Conservation (phyloP, 371 early-diverging fungal species). For the Catenaria anguillulae region DNA sequence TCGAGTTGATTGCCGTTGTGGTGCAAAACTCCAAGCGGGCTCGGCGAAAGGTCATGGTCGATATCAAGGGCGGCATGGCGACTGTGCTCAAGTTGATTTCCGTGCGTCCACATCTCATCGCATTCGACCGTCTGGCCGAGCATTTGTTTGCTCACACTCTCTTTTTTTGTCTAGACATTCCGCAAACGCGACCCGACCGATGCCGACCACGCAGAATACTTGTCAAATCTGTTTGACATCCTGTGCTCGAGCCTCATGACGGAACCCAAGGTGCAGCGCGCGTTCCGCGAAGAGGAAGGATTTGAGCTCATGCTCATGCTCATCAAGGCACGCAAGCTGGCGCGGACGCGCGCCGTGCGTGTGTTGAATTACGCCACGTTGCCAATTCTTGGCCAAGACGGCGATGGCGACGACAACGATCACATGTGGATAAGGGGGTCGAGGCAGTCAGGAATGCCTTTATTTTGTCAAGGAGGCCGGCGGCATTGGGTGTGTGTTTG, state of each 20-base stretch:
- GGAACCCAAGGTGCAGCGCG: constrained; percentile 38
- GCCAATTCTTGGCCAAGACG: no score
- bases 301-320: constrained; percentile 81
- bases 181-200: constrained; percentile 35
- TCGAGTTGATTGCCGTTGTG: constrained; percentile 70
- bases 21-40: constrained; percentile 36
- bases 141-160: no score
- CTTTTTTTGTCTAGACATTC: background rate
- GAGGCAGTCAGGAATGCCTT: background rate
- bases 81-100: background rate
- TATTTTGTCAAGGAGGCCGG: background rate
- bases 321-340: constrained; percentile 9
- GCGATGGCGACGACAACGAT: no score
- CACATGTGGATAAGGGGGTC: no score
- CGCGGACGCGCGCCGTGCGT: background rate
- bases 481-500: background rate
- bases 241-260: constrained; percentile 43
- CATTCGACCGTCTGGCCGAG: no score
- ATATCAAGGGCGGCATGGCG: constrained; percentile 43
- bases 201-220: constrained; percentile 68
- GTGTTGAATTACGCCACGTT: constrained; percentile 1
- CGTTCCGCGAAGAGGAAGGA: constrained; percentile 70
- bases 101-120: background rate
- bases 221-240: constrained; percentile 77
- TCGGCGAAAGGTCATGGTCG: constrained; percentile 6